phyloP scores from a whole-genome alignment of 352 stramenopile species.

The Halophytophthora batemanensis region DNA sequence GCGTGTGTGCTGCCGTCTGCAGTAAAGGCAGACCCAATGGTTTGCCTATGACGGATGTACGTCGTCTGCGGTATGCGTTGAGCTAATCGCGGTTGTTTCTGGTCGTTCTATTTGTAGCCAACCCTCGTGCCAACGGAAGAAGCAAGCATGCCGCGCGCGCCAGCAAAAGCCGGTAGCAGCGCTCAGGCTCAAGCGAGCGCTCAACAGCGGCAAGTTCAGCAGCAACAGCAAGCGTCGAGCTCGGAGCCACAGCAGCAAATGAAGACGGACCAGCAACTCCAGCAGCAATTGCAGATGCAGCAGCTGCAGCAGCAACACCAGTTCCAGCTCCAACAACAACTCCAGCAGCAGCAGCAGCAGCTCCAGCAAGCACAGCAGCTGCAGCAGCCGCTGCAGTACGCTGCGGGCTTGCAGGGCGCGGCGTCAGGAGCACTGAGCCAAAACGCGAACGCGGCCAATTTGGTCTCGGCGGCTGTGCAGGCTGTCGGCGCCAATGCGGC shows the following conservation, averaged over 20 bases:
- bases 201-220: constrained; percentile 24
- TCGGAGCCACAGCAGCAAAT: constrained; percentile 25
- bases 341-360: constrained; percentile 32
- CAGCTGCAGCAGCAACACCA: constrained; percentile 28
- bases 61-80: too few species aligned
- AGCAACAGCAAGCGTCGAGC: too few species aligned
- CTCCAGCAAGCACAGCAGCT: constrained; percentile 27
- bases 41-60: too few species aligned
- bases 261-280: constrained; percentile 16
- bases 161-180: constrained; percentile 13
- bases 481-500: constrained; percentile 30
- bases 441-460: constrained; percentile 31
- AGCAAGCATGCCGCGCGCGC: constrained; percentile 22
- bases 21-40: too few species aligned
- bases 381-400: constrained; percentile 38
- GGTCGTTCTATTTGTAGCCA: not conserved
- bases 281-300: constrained; percentile 30
- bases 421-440: constrained; percentile 25
- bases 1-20: too few species aligned
- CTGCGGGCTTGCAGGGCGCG: constrained; percentile 18
- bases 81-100: too few species aligned
- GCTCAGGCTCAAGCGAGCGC: not conserved
- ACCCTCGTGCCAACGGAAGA: constrained; percentile 6
- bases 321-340: constrained; percentile 28
- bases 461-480: constrained; percentile 41